phyloP scores from a whole-genome alignment of 2,329 filamentous ascomycete species.

The Ophidiomyces ophidiicola region DNA sequence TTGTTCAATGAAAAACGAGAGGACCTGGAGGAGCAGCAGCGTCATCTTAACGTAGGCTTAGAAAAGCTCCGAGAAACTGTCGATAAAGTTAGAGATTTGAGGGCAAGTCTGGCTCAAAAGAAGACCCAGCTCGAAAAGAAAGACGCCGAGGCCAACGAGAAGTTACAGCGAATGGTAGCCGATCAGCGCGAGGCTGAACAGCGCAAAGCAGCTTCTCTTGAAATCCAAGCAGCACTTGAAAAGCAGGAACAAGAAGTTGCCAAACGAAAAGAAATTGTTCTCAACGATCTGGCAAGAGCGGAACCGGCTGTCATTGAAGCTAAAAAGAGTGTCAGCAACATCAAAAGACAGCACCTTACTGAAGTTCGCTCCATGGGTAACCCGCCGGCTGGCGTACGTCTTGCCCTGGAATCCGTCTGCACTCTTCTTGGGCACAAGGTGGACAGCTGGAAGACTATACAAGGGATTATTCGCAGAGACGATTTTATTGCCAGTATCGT shows the following conservation, averaged over 20 bases:
- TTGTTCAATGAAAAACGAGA: conserved; percentile 97
- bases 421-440: conserved; percentile 84
- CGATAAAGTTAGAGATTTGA: conserved; percentile 87
- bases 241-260: conserved; percentile 84
- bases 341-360: conserved; percentile 92
- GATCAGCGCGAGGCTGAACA: conserved; percentile 92
- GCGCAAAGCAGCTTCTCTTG: conserved; percentile 72
- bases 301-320: conserved; percentile 89
- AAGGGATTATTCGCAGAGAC: conserved; percentile 75
- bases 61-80: conserved; percentile 96
- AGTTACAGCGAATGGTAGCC: conserved; percentile 90
- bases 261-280: conserved; percentile 66
- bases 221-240: conserved; percentile 77
- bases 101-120: conserved; percentile 84
- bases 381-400: conserved; percentile 76
- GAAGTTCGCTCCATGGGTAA: conserved; percentile 96
- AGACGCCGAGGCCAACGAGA: conserved; percentile 91
- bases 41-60: conserved; percentile 93
- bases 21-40: conserved; percentile 95
- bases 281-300: conserved; percentile 75
- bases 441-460: conserved; percentile 81
- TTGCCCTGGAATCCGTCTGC: conserved; percentile 93
- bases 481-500: conserved; percentile 98
- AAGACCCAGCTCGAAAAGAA: conserved; percentile 87
- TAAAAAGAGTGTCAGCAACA: conserved; percentile 93